phyloP scores from a whole-genome alignment of 208 protist genomes.

The Wallacemonas sp. region DNA sequence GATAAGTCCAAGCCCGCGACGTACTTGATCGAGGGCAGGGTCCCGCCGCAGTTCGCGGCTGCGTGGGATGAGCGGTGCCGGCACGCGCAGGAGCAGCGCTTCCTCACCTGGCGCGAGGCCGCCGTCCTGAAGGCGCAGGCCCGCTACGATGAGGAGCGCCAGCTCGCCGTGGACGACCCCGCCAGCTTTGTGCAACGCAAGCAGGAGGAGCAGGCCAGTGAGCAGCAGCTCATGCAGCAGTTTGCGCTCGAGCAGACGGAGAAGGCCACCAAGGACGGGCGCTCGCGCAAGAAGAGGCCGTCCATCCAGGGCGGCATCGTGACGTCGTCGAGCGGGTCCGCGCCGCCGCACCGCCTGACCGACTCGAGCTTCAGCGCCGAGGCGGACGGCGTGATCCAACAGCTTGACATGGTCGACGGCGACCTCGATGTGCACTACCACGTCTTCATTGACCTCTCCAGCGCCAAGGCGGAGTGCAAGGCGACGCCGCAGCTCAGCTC shows the following conservation, averaged over 20 bases:
- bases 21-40: constrained; percentile 62
- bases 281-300: background rate
- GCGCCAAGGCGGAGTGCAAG: constrained; percentile 49
- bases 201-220: constrained; percentile 29
- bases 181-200: constrained; percentile 41
- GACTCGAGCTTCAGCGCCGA: constrained; percentile 7
- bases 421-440: constrained; percentile 40
- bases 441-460: constrained; percentile 51
- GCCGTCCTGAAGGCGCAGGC: constrained; percentile 9
- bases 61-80: constrained; percentile 66
- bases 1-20: constrained; percentile 25
- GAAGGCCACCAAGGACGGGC: constrained; percentile 15
- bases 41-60: constrained; percentile 41
- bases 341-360: background rate
- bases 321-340: constrained; percentile 5
- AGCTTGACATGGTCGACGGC: constrained; percentile 41
- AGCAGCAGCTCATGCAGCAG: constrained; percentile 28
- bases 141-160: constrained; percentile 21
- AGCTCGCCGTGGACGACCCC: constrained; percentile 43
- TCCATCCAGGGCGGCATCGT: background rate
- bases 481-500: constrained; percentile 34
- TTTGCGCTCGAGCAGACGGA: constrained; percentile 16
- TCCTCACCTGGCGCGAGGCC: constrained; percentile 26
- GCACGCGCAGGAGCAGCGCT: constrained; percentile 48
- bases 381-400: constrained; percentile 11